phyloP scores from a whole-genome alignment of 495 filamentous ascomycete genomes.

The Schizothecium vesticola region DNA sequence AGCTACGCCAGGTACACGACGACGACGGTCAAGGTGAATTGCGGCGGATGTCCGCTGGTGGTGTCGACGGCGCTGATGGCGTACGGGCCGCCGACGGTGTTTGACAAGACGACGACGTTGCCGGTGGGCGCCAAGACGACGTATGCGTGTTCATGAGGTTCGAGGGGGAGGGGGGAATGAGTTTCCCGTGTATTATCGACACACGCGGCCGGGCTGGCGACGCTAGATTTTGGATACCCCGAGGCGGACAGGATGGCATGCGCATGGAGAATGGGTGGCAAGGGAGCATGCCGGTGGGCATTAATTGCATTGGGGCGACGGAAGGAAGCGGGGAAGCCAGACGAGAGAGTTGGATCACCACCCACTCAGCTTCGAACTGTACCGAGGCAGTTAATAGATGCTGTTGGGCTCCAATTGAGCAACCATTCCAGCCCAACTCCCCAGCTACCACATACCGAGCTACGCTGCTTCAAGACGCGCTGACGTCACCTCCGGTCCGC shows the following conservation, averaged over 20 bases:
- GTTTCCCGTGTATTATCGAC: neutral
- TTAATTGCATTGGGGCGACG: neutral
- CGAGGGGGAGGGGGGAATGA: neutral
- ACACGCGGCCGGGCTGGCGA: neutral
- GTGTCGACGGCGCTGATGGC: conserved; percentile 23
- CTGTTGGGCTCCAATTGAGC: neutral
- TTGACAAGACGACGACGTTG: conserved; percentile 25
- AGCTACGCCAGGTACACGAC: conserved; percentile 23
- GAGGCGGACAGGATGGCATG: neutral
- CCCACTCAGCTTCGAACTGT: neutral
- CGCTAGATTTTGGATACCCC: conserved; percentile 16
- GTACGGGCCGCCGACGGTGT: conserved; percentile 21
- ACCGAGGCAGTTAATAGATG: neutral
- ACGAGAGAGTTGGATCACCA: neutral
- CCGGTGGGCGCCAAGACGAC: conserved; percentile 25
- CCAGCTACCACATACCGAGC: neutral
- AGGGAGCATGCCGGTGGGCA: neutral
- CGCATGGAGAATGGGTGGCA: neutral
- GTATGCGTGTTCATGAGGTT: conserved; percentile 20
- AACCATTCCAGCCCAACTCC: neutral
- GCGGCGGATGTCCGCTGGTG: conserved; percentile 22
- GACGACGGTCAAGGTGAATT: conserved; percentile 18
- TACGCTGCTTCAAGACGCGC: no score
- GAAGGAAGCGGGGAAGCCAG: neutral
- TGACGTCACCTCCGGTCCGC: neutral